Evolutionary conservation across 2,329 filamentous ascomycete species (phyloP), one percentile per base, ranked within the genome.

Genomic region (Pseudogymnoascus sp.): DNA sequence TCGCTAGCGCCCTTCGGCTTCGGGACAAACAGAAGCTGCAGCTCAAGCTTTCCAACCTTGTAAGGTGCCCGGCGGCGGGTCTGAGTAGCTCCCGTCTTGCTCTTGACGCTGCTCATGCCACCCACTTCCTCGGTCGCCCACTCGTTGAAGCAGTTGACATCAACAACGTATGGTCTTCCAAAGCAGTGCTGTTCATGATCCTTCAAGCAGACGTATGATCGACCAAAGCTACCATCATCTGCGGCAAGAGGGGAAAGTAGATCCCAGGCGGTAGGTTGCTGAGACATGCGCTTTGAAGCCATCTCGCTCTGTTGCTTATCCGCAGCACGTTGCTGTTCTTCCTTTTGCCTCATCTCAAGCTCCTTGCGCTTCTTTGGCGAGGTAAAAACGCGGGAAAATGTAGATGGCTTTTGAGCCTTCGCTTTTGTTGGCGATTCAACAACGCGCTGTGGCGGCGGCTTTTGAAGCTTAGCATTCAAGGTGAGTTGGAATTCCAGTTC

Each of bases 401-500:
- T 88, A 1, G 91, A 95, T 59, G 90, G 84, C 67, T 82, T 79
- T 62, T 84, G 78, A 75, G 88, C 86, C 71, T 77, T 69, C 28
- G 80, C 74, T 73, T 91, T 93, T 18, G 82, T 80, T 2, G 89
- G 85, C 2, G 86, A 83, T 38, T 78, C 77, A 1, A 77, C 73
- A 1, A 82, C 73, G 62, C 77, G 77, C 65, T 79, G 79, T 11
- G 88, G 82, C 25, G 87, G 85, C 5, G 90, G 90, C 72, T 92
- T 90, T 68, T 92, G 89, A 23, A 97, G 82, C 78, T 97, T 97
- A 67, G 96, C 95, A 69, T 97, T 96, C 12, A 99, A 83, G 0
- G 94, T 97, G 40, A 99, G 84, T 76, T 99, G 94, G 78, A 99
- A 99, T 75, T 99, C 94, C n/a, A 99, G 85, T 70, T 99, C 94